phyloP scores from a whole-genome alignment of 495 filamentous ascomycete genomes.

The Corynascus novoguineensis region DNA sequence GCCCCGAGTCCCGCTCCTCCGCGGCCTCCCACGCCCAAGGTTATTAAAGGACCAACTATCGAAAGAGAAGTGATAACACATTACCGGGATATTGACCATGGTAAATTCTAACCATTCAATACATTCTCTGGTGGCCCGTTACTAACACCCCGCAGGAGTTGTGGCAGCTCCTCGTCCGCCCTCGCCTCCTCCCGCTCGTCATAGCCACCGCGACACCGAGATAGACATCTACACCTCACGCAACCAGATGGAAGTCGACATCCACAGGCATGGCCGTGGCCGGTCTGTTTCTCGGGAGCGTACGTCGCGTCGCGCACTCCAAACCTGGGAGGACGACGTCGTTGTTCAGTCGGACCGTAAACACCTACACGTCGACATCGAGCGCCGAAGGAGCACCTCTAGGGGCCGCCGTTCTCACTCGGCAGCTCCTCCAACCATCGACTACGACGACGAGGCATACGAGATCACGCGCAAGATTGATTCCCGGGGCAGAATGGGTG shows the following conservation, averaged over 20 bases:
- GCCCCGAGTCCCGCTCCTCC: slow-evolving; percentile 41
- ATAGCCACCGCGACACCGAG: slow-evolving; percentile 41
- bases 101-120: slow-evolving; percentile 38
- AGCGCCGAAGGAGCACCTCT: slow-evolving; percentile 33
- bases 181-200: slow-evolving; percentile 42
- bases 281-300: slow-evolving; percentile 36
- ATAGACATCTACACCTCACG: slow-evolving; percentile 50
- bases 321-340: slow-evolving; percentile 37
- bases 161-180: slow-evolving; percentile 41
- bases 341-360: slow-evolving; percentile 51
- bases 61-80: slow-evolving; percentile 79
- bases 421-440: slow-evolving; percentile 37
- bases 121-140: neutral
- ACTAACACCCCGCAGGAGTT: slow-evolving; percentile 33
- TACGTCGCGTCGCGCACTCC: slow-evolving; percentile 20
- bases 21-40: slow-evolving; percentile 45
- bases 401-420: slow-evolving; percentile 41
- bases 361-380: slow-evolving; percentile 52
- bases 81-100: slow-evolving; percentile 84
- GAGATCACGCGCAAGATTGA: slow-evolving; percentile 58
- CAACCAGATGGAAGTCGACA: slow-evolving; percentile 47
- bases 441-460: slow-evolving; percentile 56
- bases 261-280: slow-evolving; percentile 35
- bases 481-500: slow-evolving; percentile 56
- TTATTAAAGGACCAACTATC: slow-evolving; percentile 63